Base-by-base conservation (phyloP, 2,329 filamentous ascomycete genomes). In the Fonsecaea pedrosoi region DNA sequence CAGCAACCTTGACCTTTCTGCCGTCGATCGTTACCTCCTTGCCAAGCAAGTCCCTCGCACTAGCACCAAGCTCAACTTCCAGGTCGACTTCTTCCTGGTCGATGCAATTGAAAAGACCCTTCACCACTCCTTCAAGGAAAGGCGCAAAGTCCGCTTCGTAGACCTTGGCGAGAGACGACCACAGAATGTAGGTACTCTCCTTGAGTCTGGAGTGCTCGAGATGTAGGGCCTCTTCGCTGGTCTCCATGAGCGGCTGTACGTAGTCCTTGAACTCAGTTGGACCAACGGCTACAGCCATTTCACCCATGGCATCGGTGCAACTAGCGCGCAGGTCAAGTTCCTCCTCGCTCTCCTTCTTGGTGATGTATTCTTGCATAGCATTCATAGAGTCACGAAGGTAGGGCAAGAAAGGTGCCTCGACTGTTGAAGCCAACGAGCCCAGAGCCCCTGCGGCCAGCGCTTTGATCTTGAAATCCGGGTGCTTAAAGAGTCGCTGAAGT, bases 131-230 rank as follows among this genome's bases (percentile, higher is more conserved):
- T 9, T 78, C 78, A 6, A 83, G 75, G 77, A 82, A 82, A 32
- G 79, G 79, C 64, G 79, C 73, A 70, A 83, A 83, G 65, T 81
- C 79, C 75, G 92, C 90, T 74, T 90, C 89, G 79, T 98, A 98
- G 9, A 98, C 92, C 82, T 96, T 96, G 69, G 94, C 91, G 77
- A 99, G 89, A 48, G 92, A 92, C 71, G 92, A 93, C 94, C 95
- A 99, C 62, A 99, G 86, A 69, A 98, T 96, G 82, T 97, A 99
- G 77, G 92, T 97, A 69, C 93, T 97, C 83, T 99, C 95, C 79
- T 93, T 92, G 60, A 98, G 88, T 65, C 94, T 88, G 50, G 94
- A 91, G 81, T 97, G 94, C 73, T 92, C 94, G 2, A 99, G 88
- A 73, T 90, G 85, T 1, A 98, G 85, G 63, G 91, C 94, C 79